Conservation (phyloP, 306 rosid genomes). For the Inga laurina region DNA sequence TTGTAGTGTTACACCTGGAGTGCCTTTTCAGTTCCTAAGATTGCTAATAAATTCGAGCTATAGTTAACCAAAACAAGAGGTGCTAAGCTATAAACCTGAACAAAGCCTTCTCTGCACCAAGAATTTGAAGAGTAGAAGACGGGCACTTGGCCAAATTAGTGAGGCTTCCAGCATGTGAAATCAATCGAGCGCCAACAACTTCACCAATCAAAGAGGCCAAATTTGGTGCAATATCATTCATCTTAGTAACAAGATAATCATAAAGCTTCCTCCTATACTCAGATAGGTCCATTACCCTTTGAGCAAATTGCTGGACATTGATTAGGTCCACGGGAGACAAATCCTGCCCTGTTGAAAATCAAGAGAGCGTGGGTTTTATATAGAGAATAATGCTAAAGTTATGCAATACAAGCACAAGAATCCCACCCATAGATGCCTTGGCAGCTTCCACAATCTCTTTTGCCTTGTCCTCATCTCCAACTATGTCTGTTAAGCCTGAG, state of each 20-base stretch:
- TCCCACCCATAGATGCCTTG: constrained; percentile 87
- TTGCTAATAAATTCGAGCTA: neutral
- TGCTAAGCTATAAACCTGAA: constrained; percentile 50
- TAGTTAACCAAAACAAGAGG: neutral
- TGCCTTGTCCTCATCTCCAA: constrained; percentile 93
- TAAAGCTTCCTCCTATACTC: constrained; percentile 73
- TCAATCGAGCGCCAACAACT: constrained; percentile 76
- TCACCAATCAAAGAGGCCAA: constrained; percentile 81
- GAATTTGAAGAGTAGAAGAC: constrained; percentile 77
- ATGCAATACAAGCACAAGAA: neutral
- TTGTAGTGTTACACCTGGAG: neutral
- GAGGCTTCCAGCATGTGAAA: constrained; percentile 83
- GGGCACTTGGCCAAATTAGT: constrained; percentile 82
- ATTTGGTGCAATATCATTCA: constrained; percentile 88
- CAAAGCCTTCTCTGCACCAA: constrained; percentile 82
- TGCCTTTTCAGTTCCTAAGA: neutral
- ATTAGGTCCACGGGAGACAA: constrained; percentile 77
- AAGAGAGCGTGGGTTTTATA: constrained; percentile 13
- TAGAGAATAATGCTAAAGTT: neutral
- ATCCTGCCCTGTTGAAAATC: constrained; percentile 67
- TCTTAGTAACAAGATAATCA: constrained; percentile 73
- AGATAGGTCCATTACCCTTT: constrained; percentile 75
- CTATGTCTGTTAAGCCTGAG: constrained; percentile 61
- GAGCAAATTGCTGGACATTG: constrained; percentile 83
- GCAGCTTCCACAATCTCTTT: constrained; percentile 90